Conservation (phyloP, 208 protist species). For the Leishmania lainsoni region DNA sequence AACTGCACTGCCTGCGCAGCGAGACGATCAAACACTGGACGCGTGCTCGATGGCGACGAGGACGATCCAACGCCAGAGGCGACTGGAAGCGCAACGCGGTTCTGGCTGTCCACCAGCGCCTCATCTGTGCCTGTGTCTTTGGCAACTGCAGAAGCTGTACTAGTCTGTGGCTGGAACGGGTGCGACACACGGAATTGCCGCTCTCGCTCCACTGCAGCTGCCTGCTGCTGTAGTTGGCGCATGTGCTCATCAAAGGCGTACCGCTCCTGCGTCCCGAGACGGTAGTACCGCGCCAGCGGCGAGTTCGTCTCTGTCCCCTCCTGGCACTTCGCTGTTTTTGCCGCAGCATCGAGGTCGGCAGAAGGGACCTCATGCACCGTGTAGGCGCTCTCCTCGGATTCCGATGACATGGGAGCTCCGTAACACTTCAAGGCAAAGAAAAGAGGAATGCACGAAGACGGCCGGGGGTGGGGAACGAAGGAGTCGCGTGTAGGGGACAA, state of each 20-base stretch:
- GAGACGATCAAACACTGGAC: constrained; percentile 66
- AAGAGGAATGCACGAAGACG: neutral
- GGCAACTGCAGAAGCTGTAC: neutral
- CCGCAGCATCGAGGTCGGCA: neutral
- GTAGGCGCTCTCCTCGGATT: constrained; percentile 29
- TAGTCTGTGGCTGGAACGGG: constrained; percentile 19
- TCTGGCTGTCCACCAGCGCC: neutral
- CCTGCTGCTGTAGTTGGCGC: constrained; percentile 24
- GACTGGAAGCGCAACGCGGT: neutral
- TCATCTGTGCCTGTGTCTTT: neutral
- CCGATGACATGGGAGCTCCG: constrained; percentile 9
- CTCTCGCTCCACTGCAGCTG: constrained; percentile 5
- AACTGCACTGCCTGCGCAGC: constrained; percentile 35
- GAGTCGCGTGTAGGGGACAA: neutral
- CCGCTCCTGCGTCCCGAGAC: constrained; percentile 64
- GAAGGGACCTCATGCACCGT: constrained; percentile 22
- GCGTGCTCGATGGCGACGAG: neutral
- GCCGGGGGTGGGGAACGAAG: neutral
- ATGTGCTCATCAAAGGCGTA: constrained; percentile 57
- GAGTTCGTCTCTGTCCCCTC: neutral
- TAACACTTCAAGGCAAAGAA: neutral
- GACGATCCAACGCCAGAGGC: neutral
- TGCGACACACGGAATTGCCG: constrained; percentile 23
- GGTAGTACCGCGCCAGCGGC: constrained; percentile 41
- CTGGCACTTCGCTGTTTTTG: neutral